phyloP scores from a whole-genome alignment of 1,284 basidiomycete species.

The Cutaneotrichosporon sp. region DNA sequence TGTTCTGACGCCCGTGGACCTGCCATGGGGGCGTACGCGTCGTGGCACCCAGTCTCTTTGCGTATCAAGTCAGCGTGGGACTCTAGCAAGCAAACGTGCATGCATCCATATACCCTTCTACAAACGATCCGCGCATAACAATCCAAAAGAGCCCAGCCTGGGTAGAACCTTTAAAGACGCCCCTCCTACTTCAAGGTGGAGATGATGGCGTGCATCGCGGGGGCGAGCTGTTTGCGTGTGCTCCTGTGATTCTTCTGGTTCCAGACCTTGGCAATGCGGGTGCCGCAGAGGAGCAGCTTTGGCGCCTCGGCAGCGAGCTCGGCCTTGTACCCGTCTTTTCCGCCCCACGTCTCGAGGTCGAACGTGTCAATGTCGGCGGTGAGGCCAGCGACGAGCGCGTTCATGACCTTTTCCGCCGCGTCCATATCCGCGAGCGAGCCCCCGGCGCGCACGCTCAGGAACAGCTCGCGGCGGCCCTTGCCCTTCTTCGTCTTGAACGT shows the following conservation, averaged over 20 bases:
- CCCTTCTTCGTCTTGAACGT: slow-evolving; percentile 54
- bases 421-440: slow-evolving; percentile 17
- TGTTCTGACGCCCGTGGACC: no score
- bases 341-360: slow-evolving; percentile 50
- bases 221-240: slow-evolving; percentile 75
- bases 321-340: slow-evolving; percentile 29
- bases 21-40: no score
- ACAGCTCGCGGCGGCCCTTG: slow-evolving; percentile 63
- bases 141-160: no score
- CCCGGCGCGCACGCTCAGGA: slow-evolving; percentile 56
- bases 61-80: no score
- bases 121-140: no score
- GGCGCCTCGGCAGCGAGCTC: slow-evolving; percentile 13
- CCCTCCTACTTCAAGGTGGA: background rate
- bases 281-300: slow-evolving; percentile 12
- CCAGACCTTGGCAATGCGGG: slow-evolving; percentile 55
- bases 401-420: slow-evolving; percentile 28
- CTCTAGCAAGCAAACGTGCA: no score
- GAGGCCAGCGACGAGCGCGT: slow-evolving; percentile 51
- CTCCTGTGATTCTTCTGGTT: slow-evolving; percentile 67
- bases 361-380: slow-evolving; percentile 53
- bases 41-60: no score
- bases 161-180: no score
- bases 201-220: slow-evolving; percentile 49
- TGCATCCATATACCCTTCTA: no score